Evolutionary conservation across 1,139 yeast genomes (phyloP).

Genomic region (Debaryomyces sp.): DNA sequence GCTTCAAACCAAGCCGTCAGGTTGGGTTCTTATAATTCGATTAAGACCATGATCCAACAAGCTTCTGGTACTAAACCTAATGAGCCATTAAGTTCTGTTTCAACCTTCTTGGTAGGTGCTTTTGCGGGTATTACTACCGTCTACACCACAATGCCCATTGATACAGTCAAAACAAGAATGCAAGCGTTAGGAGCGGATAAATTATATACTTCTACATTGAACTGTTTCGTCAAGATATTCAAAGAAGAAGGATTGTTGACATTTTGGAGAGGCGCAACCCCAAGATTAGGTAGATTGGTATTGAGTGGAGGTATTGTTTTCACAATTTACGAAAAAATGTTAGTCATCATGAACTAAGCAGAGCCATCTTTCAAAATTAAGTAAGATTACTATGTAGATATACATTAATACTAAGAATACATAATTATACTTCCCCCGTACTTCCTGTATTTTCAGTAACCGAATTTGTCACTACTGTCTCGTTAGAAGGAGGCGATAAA

Average conservation of each 20-base stretch:
- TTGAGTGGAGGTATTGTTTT: slow-evolving; percentile 96
- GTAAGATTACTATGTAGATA: slow-evolving; percentile 3
- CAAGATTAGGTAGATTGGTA: slow-evolving; percentile 87
- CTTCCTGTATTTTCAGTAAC: slow-evolving; percentile 10
- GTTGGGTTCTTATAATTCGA: slow-evolving; percentile 87
- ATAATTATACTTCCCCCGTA: neutral
- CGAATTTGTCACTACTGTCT: slow-evolving; percentile 10
- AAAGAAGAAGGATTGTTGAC: slow-evolving; percentile 89
- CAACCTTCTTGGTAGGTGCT: slow-evolving; percentile 90
- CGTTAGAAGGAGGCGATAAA: slow-evolving; percentile 40
- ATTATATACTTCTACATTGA: slow-evolving; percentile 69
- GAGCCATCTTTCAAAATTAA: neutral
- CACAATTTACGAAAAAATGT: slow-evolving; percentile 89
- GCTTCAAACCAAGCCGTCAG: slow-evolving; percentile 96
- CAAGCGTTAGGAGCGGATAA: slow-evolving; percentile 84
- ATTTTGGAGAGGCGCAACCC: slow-evolving; percentile 98
- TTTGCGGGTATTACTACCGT: slow-evolving; percentile 93
- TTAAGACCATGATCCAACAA: slow-evolving; percentile 80
- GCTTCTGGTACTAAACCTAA: slow-evolving; percentile 63
- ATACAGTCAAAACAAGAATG: slow-evolving; percentile 97
- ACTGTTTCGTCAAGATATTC: slow-evolving; percentile 81
- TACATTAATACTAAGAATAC: slow-evolving; percentile 1
- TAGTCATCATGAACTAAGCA: slow-evolving; percentile 49
- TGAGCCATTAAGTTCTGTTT: slow-evolving; percentile 73
- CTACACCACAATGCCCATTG: slow-evolving; percentile 96